Evolutionary conservation across 768 basidiomycete genomes (phyloP), one percentile per base, ranked within the genome.

Genomic region (Harrya chromipes): DNA sequence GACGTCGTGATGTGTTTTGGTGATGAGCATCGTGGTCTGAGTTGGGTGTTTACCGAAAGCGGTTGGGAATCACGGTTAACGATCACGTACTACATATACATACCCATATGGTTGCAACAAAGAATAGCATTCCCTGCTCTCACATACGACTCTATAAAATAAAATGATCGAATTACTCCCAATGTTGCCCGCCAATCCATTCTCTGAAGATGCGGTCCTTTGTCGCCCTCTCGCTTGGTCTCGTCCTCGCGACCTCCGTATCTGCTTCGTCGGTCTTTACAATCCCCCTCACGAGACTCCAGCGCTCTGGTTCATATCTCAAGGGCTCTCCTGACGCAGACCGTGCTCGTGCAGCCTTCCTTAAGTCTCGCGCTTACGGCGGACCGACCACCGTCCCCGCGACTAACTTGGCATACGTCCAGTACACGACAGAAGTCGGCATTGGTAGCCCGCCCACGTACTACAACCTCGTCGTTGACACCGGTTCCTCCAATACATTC

Each of bases 11-110:
- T 80, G 82, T 14, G 83, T 82, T 60, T 87, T 88, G 51, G 79
- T 80, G 76, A 95, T 83, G 54, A 95, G 76, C 94, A 97, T 95
- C 46, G 48, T 70, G 53, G 40, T n/a, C n/a, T n/a, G n/a, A n/a
- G n/a, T n/a, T 23, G 9, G 42, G 19, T 17, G 27, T 2, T 7
- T 27, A 23, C 23, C 23, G 6, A 23, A 27, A 27, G 27, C 27
- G 27, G 10, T 3, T 27, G 29, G 12, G 12, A 29, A 13, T 29
- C 10, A 1, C 4, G 12, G 12, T 9, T 27, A 9, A 2, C 8
- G 4, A 27, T 27, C 8, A 27, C 27, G 6, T 23, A 23, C 23
- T 23, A 23, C 23, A 23, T 23, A 23, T 6, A 23, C 23, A 23
- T 3, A 23, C 23, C 23, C 29, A 29, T 29, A 29, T 29, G 29